Conservation (phyloP, 495 filamentous ascomycete genomes). For the Penicillium waksmanii region DNA sequence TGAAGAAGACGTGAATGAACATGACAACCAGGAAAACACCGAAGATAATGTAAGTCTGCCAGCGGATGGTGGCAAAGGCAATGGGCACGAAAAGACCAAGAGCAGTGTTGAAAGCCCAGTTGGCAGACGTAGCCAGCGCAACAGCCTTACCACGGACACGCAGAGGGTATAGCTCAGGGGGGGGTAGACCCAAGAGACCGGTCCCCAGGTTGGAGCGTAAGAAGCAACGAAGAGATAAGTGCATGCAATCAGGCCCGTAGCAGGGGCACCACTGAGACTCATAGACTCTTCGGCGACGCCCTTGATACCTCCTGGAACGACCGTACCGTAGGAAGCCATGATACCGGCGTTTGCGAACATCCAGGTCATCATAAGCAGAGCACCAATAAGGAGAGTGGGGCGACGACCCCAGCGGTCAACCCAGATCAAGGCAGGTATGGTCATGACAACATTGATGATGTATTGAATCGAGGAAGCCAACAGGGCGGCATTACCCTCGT, state of each 20-base stretch:
- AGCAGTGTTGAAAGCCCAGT: constrained; percentile 81
- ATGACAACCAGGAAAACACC: constrained; percentile 71
- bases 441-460: constrained; percentile 58
- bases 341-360: constrained; percentile 70
- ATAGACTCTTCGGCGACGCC: constrained; percentile 39
- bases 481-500: constrained; percentile 36
- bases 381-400: constrained; percentile 65
- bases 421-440: constrained; percentile 57
- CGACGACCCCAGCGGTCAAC: constrained; percentile 66
- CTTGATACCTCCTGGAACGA: constrained; percentile 51
- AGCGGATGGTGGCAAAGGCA: constrained; percentile 70
- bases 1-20: constrained; percentile 74
- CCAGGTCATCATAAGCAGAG: constrained; percentile 68
- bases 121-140: constrained; percentile 66
- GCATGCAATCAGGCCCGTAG: constrained; percentile 64
- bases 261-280: constrained; percentile 40
- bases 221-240: constrained; percentile 68
- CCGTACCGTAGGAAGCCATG: constrained; percentile 55
- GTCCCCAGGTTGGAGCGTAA: constrained; percentile 62
- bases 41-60: constrained; percentile 76
- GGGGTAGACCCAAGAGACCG: constrained; percentile 67
- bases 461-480: constrained; percentile 76
- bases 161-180: constrained; percentile 66
- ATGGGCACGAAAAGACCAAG: constrained; percentile 75
- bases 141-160: constrained; percentile 66